These are phyloP conservation scores for Corrigiola litoralis DNA, from an alignment of 179 eudicot species.

Conservation along the genomic window DNA sequence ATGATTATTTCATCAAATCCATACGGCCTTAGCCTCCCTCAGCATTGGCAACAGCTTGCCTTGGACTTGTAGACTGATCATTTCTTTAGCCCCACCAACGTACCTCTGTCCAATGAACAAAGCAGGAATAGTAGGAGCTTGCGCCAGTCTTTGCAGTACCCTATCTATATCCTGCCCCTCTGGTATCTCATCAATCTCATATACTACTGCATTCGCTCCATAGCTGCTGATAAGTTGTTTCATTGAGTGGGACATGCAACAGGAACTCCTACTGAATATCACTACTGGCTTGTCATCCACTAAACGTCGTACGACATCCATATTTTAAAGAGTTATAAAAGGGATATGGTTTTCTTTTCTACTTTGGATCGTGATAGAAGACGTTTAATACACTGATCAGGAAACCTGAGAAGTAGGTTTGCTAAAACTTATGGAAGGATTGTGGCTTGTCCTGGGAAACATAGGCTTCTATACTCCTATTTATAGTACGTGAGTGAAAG, in stretches of 20 bases:
- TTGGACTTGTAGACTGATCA: constrained; percentile 30
- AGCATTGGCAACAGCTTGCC: constrained; percentile 27
- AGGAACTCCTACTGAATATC: constrained; percentile 35
- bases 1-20: constrained; percentile 17
- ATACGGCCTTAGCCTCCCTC: constrained; percentile 32
- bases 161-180: constrained; percentile 26
- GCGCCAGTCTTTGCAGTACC: constrained; percentile 29
- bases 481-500: constrained; percentile 8
- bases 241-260: constrained; percentile 39
- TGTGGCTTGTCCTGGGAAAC: neutral
- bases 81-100: constrained; percentile 37
- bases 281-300: constrained; percentile 30
- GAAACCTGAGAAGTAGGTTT: neutral
- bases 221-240: constrained; percentile 26
- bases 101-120: constrained; percentile 26
- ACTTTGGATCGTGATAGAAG: neutral
- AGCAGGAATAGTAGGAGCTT: constrained; percentile 24
- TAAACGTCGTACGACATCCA: constrained; percentile 21
- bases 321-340: neutral
- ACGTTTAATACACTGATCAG: neutral
- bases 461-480: constrained; percentile 8
- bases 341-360: neutral
- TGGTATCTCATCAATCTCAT: constrained; percentile 28
- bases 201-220: constrained; percentile 32
- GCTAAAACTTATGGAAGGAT: neutral